These are phyloP conservation scores for Scutellaria barbata DNA, from an alignment of 257 asterid species.

Conservation along the genomic window DNA sequence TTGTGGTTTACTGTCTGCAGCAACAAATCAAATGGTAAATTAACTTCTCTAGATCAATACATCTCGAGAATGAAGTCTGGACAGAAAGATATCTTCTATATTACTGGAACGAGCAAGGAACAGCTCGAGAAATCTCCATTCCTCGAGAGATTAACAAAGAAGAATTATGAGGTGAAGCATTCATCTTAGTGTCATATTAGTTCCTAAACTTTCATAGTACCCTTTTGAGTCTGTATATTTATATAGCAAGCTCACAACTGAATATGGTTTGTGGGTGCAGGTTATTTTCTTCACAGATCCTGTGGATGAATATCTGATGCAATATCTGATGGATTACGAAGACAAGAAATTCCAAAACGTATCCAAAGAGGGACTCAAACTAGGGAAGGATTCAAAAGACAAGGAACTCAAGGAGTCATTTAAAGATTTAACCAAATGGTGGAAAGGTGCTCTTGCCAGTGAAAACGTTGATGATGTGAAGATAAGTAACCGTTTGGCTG, in stretches of 20 bases:
- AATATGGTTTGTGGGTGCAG: slow-evolving; percentile 45
- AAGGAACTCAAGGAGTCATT: slow-evolving; percentile 87
- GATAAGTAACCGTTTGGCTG: slow-evolving; percentile 88
- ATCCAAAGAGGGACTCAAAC: slow-evolving; percentile 89
- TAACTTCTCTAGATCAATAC: slow-evolving; percentile 90
- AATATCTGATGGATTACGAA: slow-evolving; percentile 91
- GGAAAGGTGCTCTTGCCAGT: slow-evolving; percentile 80
- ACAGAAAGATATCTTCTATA: slow-evolving; percentile 94
- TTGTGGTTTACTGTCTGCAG: slow-evolving; percentile 47
- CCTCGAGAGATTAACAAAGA: slow-evolving; percentile 90
- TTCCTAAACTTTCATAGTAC: background rate
- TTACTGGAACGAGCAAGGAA: slow-evolving; percentile 93
- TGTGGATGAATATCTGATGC: slow-evolving; percentile 94
- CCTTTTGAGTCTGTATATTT: background rate
- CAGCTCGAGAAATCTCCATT: slow-evolving; percentile 96
- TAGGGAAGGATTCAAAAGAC: slow-evolving; percentile 77
- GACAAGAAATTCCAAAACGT: slow-evolving; percentile 95
- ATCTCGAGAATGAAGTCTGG: slow-evolving; percentile 92
- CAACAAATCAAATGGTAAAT: slow-evolving; percentile 86
- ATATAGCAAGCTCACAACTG: background rate
- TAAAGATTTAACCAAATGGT: slow-evolving; percentile 90
- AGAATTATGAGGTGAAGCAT: slow-evolving; percentile 73
- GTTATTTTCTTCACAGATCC: slow-evolving; percentile 91
- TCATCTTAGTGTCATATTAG: background rate
- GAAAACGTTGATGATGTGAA: slow-evolving; percentile 92